Evolutionary conservation across 2,329 filamentous ascomycete species (phyloP).

Genomic region (Blastomyces silverae): DNA sequence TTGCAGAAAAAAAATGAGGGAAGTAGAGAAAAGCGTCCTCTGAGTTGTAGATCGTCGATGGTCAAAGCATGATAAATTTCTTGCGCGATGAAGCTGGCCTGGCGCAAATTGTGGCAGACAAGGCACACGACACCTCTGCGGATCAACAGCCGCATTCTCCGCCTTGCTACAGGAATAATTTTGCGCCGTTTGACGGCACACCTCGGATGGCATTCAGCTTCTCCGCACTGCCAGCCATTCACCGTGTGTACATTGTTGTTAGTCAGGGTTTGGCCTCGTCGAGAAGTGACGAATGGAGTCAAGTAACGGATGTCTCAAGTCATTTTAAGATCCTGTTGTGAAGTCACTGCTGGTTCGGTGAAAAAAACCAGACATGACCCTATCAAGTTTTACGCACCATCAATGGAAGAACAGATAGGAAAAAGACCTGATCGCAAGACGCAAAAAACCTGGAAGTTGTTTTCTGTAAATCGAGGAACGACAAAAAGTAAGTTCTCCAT

Average conservation of each 20-base stretch:
- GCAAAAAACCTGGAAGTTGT: too few relatives aligned
- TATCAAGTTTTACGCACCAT: background rate
- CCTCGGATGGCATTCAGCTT: background rate
- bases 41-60: background rate
- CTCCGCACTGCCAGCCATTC: background rate
- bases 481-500: background rate
- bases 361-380: background rate
- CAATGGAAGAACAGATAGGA: background rate
- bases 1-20: background rate
- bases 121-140: background rate
- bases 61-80: background rate
- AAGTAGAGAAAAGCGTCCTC: background rate
- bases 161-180: background rate
- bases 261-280: background rate
- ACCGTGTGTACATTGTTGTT: background rate
- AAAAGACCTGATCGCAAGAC: background rate
- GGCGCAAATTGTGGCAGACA: too few relatives aligned
- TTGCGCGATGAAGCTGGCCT: background rate
- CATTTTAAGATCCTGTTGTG: background rate
- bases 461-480: background rate
- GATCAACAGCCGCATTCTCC: background rate
- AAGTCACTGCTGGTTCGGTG: background rate
- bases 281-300: background rate
- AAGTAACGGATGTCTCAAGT: background rate
- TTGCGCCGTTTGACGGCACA: background rate